phyloP scores from a whole-genome alignment of 495 filamentous ascomycete genomes.

The Penicillium daleae region DNA sequence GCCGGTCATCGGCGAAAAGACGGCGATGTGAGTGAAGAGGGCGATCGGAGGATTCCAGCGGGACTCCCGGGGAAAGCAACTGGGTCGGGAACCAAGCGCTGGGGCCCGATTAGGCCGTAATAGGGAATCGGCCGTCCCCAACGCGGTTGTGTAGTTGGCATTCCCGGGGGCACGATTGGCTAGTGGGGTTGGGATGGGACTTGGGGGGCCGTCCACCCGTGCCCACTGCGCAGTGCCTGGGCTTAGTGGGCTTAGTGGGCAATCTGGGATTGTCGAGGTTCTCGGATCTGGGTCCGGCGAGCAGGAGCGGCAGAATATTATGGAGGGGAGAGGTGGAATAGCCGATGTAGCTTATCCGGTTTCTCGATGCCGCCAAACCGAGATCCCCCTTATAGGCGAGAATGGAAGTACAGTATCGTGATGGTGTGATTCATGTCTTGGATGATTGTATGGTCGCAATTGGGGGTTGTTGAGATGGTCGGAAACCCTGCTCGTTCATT shows the following conservation, averaged over 20 bases:
- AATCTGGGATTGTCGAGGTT: not conserved
- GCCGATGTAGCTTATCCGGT: slow-evolving; percentile 18
- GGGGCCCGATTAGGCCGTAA: slow-evolving; percentile 3
- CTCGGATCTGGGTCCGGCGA: slow-evolving; percentile 1
- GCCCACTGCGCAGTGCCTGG: not conserved
- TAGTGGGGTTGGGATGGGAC: too few relatives aligned
- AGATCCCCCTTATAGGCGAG: not conserved
- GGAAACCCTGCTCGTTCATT: not conserved
- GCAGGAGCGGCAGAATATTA: slow-evolving; percentile 21
- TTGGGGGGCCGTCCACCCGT: too few relatives aligned
- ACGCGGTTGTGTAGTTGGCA: slow-evolving; percentile 10
- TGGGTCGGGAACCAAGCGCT: not conserved
- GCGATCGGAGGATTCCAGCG: slow-evolving; percentile 13
- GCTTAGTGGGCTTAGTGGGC: too few relatives aligned
- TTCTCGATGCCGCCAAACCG: slow-evolving; percentile 6
- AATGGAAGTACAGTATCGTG: not conserved
- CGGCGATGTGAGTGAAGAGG: not conserved
- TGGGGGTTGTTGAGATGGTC: not conserved
- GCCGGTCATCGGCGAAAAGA: slow-evolving; percentile 16
- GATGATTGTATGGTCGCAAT: not conserved
- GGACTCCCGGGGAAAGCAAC: not conserved
- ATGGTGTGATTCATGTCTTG: not conserved
- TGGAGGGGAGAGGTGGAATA: slow-evolving; percentile 21
- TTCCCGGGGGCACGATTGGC: slow-evolving; percentile 20
- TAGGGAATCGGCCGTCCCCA: slow-evolving; percentile 11